These are phyloP conservation scores for Omphalotus guepiniiformis DNA, from an alignment of 768 basidiomycete genomes.

Conservation along the genomic window DNA sequence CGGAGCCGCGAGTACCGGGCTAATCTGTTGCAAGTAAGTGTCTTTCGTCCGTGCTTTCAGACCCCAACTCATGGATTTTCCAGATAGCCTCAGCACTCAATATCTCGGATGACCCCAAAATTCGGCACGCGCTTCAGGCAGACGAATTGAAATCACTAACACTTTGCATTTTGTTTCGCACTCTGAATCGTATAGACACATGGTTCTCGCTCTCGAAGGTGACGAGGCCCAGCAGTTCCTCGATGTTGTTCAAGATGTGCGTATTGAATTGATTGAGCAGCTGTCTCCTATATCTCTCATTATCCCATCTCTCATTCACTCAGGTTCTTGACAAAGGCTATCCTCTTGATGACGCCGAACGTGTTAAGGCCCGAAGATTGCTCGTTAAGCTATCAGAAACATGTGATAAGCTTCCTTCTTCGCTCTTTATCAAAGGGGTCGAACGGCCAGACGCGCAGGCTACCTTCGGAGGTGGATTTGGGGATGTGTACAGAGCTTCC, in stretches of 20 bases:
- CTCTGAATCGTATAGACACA: neutral
- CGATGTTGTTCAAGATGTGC: neutral
- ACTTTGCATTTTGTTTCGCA: neutral
- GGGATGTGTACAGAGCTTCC: slow-evolving; percentile 21
- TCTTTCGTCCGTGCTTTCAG: neutral
- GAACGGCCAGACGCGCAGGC: slow-evolving; percentile 17
- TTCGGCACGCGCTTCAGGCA: neutral
- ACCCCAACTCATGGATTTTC: neutral
- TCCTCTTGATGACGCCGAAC: neutral
- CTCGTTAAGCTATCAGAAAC: slow-evolving; percentile 20
- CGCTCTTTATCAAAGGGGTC: slow-evolving; percentile 21
- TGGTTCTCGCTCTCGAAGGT: neutral
- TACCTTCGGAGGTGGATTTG: slow-evolving; percentile 24
- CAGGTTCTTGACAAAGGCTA: neutral
- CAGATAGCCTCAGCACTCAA: neutral
- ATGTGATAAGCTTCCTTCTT: slow-evolving; percentile 20
- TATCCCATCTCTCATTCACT: neutral
- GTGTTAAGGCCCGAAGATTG: slow-evolving; percentile 16
- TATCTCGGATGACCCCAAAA: neutral
- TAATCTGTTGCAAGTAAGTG: neutral
- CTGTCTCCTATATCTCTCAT: neutral
- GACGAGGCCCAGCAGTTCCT: neutral
- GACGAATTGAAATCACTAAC: neutral
- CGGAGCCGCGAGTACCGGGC: neutral
- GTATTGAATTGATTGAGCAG: too few species aligned